Conservation (phyloP, 306 rosid species). For the Albizia julibrissin region DNA sequence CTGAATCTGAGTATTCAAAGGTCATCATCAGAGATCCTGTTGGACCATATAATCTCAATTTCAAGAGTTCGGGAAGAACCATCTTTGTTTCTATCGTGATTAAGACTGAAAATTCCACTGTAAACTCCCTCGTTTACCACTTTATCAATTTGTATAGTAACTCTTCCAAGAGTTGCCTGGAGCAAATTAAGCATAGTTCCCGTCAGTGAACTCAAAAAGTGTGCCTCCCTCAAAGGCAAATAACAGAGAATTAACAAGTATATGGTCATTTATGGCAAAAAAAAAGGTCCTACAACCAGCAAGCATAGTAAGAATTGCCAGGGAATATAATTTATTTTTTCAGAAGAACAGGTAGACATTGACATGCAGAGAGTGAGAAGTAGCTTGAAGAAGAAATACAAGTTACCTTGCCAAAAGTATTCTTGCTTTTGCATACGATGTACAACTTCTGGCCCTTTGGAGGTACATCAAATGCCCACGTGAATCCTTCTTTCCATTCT, state of each 20-base stretch:
- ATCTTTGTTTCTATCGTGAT: conserved; percentile 88
- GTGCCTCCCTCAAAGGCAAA: neutral
- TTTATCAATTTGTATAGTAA: conserved; percentile 95
- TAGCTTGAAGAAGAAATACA: conserved; percentile 15
- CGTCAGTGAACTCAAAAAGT: conserved; percentile 28
- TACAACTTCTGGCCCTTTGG: conserved; percentile 97
- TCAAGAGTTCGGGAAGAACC: conserved; percentile 90
- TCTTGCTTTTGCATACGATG: conserved; percentile 96
- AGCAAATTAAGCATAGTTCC: conserved; percentile 30
- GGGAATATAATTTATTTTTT: conserved; percentile 23
- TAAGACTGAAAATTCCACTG: conserved; percentile 93
- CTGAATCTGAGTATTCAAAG: conserved; percentile 38
- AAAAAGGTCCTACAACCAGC: conserved; percentile 2
- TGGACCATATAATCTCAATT: conserved; percentile 95
- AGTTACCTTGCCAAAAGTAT: conserved; percentile 95
- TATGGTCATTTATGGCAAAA: neutral
- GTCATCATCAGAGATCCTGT: conserved; percentile 69
- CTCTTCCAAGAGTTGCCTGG: conserved; percentile 91
- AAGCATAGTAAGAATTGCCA: neutral
- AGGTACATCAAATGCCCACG: conserved; percentile 96
- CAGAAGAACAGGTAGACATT: conserved; percentile 8
- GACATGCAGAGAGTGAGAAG: conserved; percentile 11
- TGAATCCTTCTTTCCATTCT: conserved; percentile 99
- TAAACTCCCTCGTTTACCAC: conserved; percentile 92
- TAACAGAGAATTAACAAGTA: neutral